Base-by-base conservation (phyloP, 2,329 filamentous ascomycete species). In the Pyrenochaeta sp. region DNA sequence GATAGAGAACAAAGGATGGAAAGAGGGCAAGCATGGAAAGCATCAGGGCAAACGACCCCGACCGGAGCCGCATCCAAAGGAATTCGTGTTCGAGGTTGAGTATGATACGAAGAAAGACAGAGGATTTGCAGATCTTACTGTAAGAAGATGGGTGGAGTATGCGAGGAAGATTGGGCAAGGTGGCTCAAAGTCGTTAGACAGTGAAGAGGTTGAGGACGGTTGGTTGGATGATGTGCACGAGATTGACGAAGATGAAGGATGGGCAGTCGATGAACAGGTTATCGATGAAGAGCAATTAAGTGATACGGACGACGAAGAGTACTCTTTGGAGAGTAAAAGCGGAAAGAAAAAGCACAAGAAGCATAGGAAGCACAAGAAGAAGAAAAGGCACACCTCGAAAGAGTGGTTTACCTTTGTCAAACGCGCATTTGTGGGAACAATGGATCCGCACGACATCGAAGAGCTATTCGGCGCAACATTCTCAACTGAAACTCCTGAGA, bases 101-200 rank as follows among this genome's bases (percentile, higher is more conserved):
- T 99, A 99, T 73, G 87, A 88, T 72, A 98, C 93, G 0, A 88
- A 86, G 49, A 84, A 87, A 18, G 92, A 98, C 72, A 77, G 86
- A 52, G 75, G 89, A 1, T 97, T 93, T 72, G 84, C 85, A 56
- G 94, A 98, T 75, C 78, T 99, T 73, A 98, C 94, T 0, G 90
- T 97, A 46, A 83, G 85, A 58, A 96, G 87, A 71, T 90, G 90
- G 71, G 79, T 98, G 39, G 84, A 90, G 56, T 82, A 98, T 42
- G 95, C 95, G 10, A 85, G 88, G 58, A 83, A 88, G 49, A 96
- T 98, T 68, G 90, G 90, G 1, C 79, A 85, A 46, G 78, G 77
- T 29, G 64, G 63, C 7, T 62, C 49, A 55, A 70, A 56, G 57
- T 39, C 41, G 11, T 21, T 15, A 15, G 29, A 17, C 17, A 31